A percentile compares a stretch with the other conserved stretches of the same genome.
Evolutionary conservation across 805 yeast genomes (phyloP).

Genomic region (Nakazawaea wickerhamii): DNA sequence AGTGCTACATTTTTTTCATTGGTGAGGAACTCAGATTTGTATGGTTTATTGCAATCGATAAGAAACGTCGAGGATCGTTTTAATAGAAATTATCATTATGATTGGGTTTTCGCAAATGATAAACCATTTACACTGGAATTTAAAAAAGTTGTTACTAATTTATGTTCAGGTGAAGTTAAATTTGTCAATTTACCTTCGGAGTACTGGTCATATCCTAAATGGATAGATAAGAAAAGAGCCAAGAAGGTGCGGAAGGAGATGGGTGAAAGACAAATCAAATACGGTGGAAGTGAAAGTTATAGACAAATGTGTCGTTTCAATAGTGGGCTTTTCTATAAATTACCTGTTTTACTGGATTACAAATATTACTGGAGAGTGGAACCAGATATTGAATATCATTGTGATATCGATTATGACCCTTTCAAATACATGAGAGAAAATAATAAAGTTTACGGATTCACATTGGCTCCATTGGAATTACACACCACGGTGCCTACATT

Average conservation of each 20-base stretch:
- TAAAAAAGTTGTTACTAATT: constrained; percentile 36
- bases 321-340: constrained; percentile 53
- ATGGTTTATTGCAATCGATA: constrained; percentile 48
- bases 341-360: constrained; percentile 38
- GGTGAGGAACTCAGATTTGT: constrained; percentile 59
- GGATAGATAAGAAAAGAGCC: constrained; percentile 53
- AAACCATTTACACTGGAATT: constrained; percentile 54
- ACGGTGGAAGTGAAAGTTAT: constrained; percentile 47
- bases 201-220: constrained; percentile 65
- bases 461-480: constrained; percentile 44
- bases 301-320: constrained; percentile 72
- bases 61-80: constrained; percentile 58
- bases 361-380: constrained; percentile 60
- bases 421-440: constrained; percentile 36
- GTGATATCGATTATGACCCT: constrained; percentile 55
- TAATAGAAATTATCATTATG: constrained; percentile 56
- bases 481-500: constrained; percentile 47
- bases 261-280: constrained; percentile 34
- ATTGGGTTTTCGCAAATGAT: constrained; percentile 73
- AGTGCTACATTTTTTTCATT: constrained; percentile 64
- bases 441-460: constrained; percentile 46
- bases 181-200: constrained; percentile 54
- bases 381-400: constrained; percentile 49
- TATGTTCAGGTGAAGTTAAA: constrained; percentile 51
- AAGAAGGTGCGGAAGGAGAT: constrained; percentile 38